A percentile compares a stretch with the other conserved stretches of the same genome.
Evolutionary conservation across 768 basidiomycete genomes (phyloP).

Genomic region (Phylloporus rhodoxanthus): DNA sequence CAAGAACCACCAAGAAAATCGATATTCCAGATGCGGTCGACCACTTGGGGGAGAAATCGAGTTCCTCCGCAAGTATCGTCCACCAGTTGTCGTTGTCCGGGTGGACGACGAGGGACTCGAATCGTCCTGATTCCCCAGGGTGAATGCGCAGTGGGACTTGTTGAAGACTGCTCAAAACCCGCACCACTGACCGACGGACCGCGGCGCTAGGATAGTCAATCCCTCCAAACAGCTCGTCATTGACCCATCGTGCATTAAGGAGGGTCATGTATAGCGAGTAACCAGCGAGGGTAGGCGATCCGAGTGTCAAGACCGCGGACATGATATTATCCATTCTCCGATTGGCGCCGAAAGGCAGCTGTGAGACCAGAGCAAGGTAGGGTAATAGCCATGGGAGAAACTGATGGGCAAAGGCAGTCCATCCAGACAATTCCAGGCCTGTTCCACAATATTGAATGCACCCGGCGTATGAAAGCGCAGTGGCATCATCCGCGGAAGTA

Average conservation of each 20-base stretch:
- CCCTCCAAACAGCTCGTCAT: constrained; percentile 26
- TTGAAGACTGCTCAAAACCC: constrained; percentile 36
- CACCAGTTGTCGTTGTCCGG: constrained; percentile 41
- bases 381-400: too few relatives aligned
- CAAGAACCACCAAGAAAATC: constrained; percentile 41
- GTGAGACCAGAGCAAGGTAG: constrained; percentile 44
- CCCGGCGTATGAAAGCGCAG: constrained; percentile 5
- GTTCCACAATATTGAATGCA: constrained; percentile 13
- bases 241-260: constrained; percentile 10
- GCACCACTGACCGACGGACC: constrained; percentile 16
- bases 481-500: not conserved
- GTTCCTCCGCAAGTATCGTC: constrained; percentile 19
- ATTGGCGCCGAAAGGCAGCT: constrained; percentile 43
- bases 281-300: constrained; percentile 41
- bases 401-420: too few relatives aligned
- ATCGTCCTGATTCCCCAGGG: constrained; percentile 7
- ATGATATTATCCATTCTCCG: constrained; percentile 37
- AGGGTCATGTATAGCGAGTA: constrained; percentile 28
- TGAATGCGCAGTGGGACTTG: constrained; percentile 20
- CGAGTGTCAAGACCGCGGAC: constrained; percentile 39
- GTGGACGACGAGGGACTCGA: constrained; percentile 35
- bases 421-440: constrained; percentile 11
- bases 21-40: constrained; percentile 34
- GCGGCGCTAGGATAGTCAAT: constrained; percentile 20
- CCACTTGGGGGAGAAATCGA: constrained; percentile 38